Base-by-base conservation (phyloP, 805 yeast genomes). In the Lipomyces spencermartinsiae region DNA sequence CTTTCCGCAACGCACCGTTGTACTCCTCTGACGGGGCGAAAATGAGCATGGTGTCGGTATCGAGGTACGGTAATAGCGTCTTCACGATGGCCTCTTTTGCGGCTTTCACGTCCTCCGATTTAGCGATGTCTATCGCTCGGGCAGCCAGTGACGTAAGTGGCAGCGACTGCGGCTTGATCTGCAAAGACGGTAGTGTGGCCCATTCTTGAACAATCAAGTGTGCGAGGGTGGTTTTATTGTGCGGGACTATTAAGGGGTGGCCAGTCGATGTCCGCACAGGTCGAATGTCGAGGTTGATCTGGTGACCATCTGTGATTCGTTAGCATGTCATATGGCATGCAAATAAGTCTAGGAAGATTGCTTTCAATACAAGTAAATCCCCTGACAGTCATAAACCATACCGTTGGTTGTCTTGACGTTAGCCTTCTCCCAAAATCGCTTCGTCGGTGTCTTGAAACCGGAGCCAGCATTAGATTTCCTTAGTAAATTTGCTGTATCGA, bases 21-120 rank as follows among this genome's bases (percentile, higher is more conserved):
- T 90, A 92, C 77, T 94, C 98, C 55, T 81, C 83, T 10, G 74
- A 72, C 12, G 97, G 97, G 0, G 97, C 88, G 75, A 93, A 90
- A 8, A 94, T 92, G 63, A 95, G 83, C 70, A 97, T 81, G 1
- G 98, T 93, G 78, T 95, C 99, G 0, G 99, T 95, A 77, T 95
- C 99, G 67, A 96, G 82, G 76, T 93, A 95, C 64, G 93, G 87
- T 75, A 94, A 80, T 69, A 95, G 80, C 70, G 85, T 85, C 56
- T 83, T 78, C 69, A 86, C 84, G 25, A 92, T 85, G 56, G 84
- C 85, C 88, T 83, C 76, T 33, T 39, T 25, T 61, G 86, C 89
- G 25, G 80, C 82, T 68, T 83, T 82, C 12, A 65, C 66, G 1
- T 74, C 75, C 2, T 80, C 79, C 1, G 79, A 77, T 12, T 76